Evolutionary conservation across 192 early-diverging fungal genomes (phyloP), one percentile per base, ranked within the genome.

Genomic region (Dispira parvispora): DNA sequence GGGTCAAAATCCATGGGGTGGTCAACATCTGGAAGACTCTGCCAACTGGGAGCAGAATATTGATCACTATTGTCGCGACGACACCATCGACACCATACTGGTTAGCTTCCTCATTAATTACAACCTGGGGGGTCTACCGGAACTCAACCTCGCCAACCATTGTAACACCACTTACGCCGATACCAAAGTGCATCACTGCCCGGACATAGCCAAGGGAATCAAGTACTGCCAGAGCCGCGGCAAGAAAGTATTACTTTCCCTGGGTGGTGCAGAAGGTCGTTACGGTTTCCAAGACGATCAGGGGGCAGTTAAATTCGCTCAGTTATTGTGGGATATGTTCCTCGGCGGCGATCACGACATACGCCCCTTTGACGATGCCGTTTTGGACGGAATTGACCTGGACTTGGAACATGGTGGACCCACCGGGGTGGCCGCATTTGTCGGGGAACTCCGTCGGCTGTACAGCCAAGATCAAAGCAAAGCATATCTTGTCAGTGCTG

Each of bases 201-300:
- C 75, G 8, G 62, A 69, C 26, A 61, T 88, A 14, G 80, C 72
- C 14, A 49, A 64, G 11, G 84, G 84, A 56, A 85, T 88, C 69
- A 72, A 79, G 52, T 63, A 71, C 38, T 88, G 87, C 71, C 87
- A 88, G 64, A 62, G 65, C 11, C 67, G 74, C 26, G 87, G 84
- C 3, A 85, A 83, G 46, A 67, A 68, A 8, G 66, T 88, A 3
- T 68, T 82, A 18, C 72, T 85, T 1, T 82, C 81, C 46, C 69
- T 88, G 55, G 86, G 84, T 45, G 86, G 86, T 6, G 81, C 80
- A 6, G 73, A 75, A 8, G 84, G 86, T 32, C 56, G 69, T n/a
- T 76, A 78, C 43, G 78, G 80, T 11, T 84, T 84, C 58, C 43
- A 44, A 45, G 68, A 67, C 52, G 68, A 77, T 23, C n/a, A 62